Percentiles rank a stretch among this genome's conserved stretches.
Evolutionary conservation across 2,329 filamentous ascomycete species (phyloP).

Genomic region (Diaporthe sp.): DNA sequence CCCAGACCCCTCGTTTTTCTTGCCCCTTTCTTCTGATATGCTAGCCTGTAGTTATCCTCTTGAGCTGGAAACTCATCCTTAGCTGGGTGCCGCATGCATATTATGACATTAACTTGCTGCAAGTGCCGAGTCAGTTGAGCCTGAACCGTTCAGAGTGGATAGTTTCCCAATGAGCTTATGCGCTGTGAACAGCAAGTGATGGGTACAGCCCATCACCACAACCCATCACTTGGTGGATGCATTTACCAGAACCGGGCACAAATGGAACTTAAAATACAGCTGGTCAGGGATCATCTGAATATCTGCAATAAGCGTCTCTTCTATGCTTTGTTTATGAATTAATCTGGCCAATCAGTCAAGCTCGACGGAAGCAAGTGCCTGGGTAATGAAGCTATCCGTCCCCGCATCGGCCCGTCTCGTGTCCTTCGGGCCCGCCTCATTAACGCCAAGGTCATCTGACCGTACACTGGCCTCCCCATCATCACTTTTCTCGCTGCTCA

Average conservation of each 20-base stretch:
- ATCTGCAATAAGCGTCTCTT: not conserved
- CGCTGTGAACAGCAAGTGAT: not conserved
- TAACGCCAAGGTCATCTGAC: conserved; percentile 30
- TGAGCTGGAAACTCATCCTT: not conserved
- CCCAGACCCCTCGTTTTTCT: not conserved
- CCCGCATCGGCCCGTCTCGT: conserved; percentile 23
- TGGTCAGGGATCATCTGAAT: not conserved
- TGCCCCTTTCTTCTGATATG: not conserved
- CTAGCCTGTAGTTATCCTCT: not conserved
- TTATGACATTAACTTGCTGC: not conserved
- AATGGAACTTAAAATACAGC: not conserved
- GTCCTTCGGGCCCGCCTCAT: conserved; percentile 7
- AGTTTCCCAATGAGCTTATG: not conserved
- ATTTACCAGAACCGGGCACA: not conserved
- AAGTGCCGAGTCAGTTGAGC: not conserved
- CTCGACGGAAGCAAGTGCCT: conserved; percentile 50
- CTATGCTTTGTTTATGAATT: conserved; percentile 11
- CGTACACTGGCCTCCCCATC: conserved; percentile 52
- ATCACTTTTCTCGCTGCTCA: conserved; percentile 54
- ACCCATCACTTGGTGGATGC: not conserved
- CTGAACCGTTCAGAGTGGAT: not conserved
- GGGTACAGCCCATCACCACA: too few species aligned
- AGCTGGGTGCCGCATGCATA: too few species aligned
- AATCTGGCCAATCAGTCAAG: conserved; percentile 45
- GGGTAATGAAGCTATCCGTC: conserved; percentile 48